phyloP scores from a whole-genome alignment of 768 basidiomycete genomes.

The Phanerochaete carnosa region DNA sequence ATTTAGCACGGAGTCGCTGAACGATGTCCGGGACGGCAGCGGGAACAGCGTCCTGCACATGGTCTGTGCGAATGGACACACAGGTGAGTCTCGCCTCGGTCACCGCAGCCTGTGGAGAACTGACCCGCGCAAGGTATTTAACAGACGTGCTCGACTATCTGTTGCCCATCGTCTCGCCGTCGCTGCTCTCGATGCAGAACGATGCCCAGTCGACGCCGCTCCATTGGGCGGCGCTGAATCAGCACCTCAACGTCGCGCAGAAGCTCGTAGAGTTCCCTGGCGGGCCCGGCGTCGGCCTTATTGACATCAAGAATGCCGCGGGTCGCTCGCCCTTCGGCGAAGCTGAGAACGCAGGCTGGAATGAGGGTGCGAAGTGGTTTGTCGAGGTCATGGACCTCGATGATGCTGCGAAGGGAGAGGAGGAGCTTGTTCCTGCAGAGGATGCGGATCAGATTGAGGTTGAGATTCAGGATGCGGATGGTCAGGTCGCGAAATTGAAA shows the following conservation, averaged over 20 bases:
- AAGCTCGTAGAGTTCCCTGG: slow-evolving; percentile 52
- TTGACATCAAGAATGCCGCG: slow-evolving; percentile 72
- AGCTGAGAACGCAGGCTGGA: slow-evolving; percentile 77
- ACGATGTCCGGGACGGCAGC: slow-evolving; percentile 62
- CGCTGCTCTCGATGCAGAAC: slow-evolving; percentile 63
- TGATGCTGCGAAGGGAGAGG: slow-evolving; percentile 37
- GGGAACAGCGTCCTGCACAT: slow-evolving; percentile 84
- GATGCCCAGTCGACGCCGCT: slow-evolving; percentile 75
- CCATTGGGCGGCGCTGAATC: slow-evolving; percentile 90
- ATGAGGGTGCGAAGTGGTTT: slow-evolving; percentile 82
- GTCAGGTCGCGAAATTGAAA: slow-evolving; percentile 61
- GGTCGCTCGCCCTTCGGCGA: slow-evolving; percentile 78
- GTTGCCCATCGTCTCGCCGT: slow-evolving; percentile 52
- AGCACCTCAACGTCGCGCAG: slow-evolving; percentile 62
- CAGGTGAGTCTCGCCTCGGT: slow-evolving; percentile 47
- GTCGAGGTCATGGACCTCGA: slow-evolving; percentile 80
- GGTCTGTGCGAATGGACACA: slow-evolving; percentile 85
- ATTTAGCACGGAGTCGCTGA: slow-evolving; percentile 51
- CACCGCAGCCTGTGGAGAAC: slow-evolving; percentile 19
- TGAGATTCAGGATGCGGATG: slow-evolving; percentile 71
- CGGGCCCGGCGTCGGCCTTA: slow-evolving; percentile 64
- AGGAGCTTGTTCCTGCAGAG: slow-evolving; percentile 33
- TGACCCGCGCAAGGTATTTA: slow-evolving; percentile 44
- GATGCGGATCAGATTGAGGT: slow-evolving; percentile 51
- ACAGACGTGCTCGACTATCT: slow-evolving; percentile 77